Evolutionary conservation across 345 rosid species (phyloP), one percentile per base, ranked within the genome.

Genomic region (Combretum micranthum): DNA sequence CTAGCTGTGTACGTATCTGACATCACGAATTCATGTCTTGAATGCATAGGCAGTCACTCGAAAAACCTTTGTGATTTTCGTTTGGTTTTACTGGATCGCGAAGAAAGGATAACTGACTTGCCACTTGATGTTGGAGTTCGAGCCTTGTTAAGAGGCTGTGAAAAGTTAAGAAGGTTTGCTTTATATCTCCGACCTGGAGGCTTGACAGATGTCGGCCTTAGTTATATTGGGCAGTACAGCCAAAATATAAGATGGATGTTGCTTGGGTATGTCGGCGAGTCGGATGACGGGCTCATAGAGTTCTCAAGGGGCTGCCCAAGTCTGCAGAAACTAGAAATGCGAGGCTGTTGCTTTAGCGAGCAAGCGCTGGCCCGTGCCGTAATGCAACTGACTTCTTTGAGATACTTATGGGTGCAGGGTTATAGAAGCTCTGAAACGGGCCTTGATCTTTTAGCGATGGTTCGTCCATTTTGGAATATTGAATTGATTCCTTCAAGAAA

Each of bases 371-470:
- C 97, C 11, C 68, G 52, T 26, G 87, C 93, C 19, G 97, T 70
- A 6, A 57, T 60, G 74, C 80, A 76, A 22, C 60, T 94, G 64
- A 59, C 82, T 55, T 85, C 96, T 39, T 67, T 94, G 64, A 87
- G 99, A 73, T 94, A 87, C 62, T 62, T 94, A 32, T 94, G 99
- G 99, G 95, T 94, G 56, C 97, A 94, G 66, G 97, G 99, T 0
- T 94, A 90, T 47, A 64, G 84, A 77, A 79, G 67, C 60, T 75
- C 92, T 4, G 2, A 52, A 17, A 51, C 66, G 0, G 84, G 88
- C 25, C 81, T 57, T 44, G 97, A 81, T 66, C 78, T 94, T 23
- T 57, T 76, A 65, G 57, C 75, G 39, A 93, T 93, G 99, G 83
- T 76, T 64, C 80, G 97, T 51, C 99, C 99, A 1, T 85, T 70